phyloP scores from a whole-genome alignment of 345 rosid genomes.

The Lumnitzera racemosa region DNA sequence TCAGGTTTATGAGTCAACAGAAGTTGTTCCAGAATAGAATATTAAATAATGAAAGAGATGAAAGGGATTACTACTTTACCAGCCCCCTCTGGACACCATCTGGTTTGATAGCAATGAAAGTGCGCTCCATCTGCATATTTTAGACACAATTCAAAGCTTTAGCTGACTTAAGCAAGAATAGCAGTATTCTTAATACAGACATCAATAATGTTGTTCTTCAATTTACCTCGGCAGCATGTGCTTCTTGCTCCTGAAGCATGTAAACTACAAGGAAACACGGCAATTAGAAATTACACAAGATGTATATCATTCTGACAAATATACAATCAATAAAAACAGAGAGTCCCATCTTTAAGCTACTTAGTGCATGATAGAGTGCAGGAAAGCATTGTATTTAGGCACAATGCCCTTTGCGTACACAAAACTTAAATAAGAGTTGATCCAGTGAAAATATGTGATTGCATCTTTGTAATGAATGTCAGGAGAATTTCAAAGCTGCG shows the following conservation, averaged over 20 bases:
- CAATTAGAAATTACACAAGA: conserved; percentile 4
- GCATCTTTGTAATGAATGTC: neutral
- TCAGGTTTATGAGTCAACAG: neutral
- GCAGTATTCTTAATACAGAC: neutral
- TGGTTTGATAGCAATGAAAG: conserved; percentile 98
- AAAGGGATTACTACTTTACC: conserved; percentile 31
- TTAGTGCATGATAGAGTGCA: no score
- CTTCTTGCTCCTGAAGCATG: conserved; percentile 90
- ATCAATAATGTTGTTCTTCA: neutral
- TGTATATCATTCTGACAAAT: neutral
- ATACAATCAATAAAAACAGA: neutral
- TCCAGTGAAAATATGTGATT: neutral
- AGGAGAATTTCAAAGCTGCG: conserved; percentile 1
- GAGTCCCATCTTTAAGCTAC: neutral
- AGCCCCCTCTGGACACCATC: conserved; percentile 97
- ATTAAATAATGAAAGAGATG: conserved; percentile 1
- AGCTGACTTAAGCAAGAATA: neutral
- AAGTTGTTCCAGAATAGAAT: neutral
- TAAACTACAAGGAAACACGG: conserved; percentile 35
- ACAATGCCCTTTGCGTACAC: no score
- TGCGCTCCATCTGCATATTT: conserved; percentile 62
- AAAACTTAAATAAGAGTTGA: neutral
- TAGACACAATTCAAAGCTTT: neutral
- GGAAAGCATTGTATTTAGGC: no score
- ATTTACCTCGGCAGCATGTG: conserved; percentile 79